Base-by-base conservation (phyloP, 2,329 filamentous ascomycete species). In the Didymella exigua region DNA sequence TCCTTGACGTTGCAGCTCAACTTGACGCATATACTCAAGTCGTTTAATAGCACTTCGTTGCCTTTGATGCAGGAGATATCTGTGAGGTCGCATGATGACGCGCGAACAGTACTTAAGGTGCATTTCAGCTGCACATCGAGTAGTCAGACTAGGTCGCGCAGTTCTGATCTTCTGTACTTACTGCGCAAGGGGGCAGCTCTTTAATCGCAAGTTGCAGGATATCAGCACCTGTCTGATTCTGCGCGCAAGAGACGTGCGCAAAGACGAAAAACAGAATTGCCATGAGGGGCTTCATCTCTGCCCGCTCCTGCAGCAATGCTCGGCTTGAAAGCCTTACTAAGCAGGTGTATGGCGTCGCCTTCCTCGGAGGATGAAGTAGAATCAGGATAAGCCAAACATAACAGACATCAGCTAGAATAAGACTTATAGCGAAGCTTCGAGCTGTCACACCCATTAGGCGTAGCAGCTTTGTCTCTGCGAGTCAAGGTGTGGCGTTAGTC, bases 41-140 rank as follows among this genome's bases (percentile, higher is more conserved):
- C 37, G 5, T 52, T 42, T 2, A 60, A 55, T 10, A 71, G 51
- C 23, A 51, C 31, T 16, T 54, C 41, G 41, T 71, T 62, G n/a
- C 41, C 42, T 18, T 58, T 49, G 18, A 69, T 66, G 54, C 69
- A 72, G 6, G 54, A 54, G 21, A 65, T 59, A 33, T 71, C 65
- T 3, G 67, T 61, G 27, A 69, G 46, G 13, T 59, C 50, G 51
- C 69, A 72, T 19, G 59, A 34, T 14, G 68, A 71, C 19, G 60
- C 38, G 9, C 53, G 48, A n/a, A 70, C 59, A 26, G 42, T 53
- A 13, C 47, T 47, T 9, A 67, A 37, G 27, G 66, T 64, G 45
- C 68, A 70, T 24, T 62, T 51, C 21, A 69, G 18, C 68, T 70
- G 2, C 38, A 27, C 10, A 46, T 5, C 16, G 6, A 21, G 8